Conservation (phyloP, 805 yeast species). For the Hanseniaspora taiwanica region DNA sequence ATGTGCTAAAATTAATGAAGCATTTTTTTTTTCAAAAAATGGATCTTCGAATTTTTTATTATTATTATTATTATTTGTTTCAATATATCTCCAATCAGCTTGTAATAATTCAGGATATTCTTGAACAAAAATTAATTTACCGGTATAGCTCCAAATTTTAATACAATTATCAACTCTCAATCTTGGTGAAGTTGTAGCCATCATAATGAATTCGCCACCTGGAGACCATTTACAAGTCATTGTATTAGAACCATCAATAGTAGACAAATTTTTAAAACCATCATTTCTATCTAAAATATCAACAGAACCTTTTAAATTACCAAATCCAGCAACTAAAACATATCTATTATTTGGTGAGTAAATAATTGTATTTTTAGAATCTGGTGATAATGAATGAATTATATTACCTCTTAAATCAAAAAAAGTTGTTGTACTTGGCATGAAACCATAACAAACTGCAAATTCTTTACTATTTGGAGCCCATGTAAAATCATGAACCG, state of each 20-base stretch:
- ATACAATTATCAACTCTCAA: conserved; percentile 93
- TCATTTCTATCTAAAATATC: conserved; percentile 88
- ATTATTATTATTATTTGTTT: no score
- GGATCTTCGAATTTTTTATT: no score
- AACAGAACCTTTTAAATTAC: conserved; percentile 92
- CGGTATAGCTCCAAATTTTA: conserved; percentile 85
- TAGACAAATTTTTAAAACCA: conserved; percentile 64
- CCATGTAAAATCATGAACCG: conserved; percentile 97
- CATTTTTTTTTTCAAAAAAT: conserved; percentile 26
- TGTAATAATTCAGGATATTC: conserved; percentile 73
- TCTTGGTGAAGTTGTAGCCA: conserved; percentile 96
- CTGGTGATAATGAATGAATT: conserved; percentile 70
- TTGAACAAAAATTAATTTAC: conserved; percentile 61
- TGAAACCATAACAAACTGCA: conserved; percentile 92
- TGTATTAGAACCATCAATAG: conserved; percentile 86
- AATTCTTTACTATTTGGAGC: conserved; percentile 92
- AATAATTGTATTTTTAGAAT: conserved; percentile 77
- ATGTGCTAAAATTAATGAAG: conserved; percentile 50
- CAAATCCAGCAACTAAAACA: conserved; percentile 91
- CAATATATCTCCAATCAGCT: conserved; percentile 63
- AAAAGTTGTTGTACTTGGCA: conserved; percentile 93
- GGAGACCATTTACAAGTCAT: conserved; percentile 98
- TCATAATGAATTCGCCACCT: conserved; percentile 81
- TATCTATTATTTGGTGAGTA: conserved; percentile 92
- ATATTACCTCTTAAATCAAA: conserved; percentile 89